phyloP scores from a whole-genome alignment of 2,329 filamentous ascomycete species.

The Sclerotiophoma versabilis region DNA sequence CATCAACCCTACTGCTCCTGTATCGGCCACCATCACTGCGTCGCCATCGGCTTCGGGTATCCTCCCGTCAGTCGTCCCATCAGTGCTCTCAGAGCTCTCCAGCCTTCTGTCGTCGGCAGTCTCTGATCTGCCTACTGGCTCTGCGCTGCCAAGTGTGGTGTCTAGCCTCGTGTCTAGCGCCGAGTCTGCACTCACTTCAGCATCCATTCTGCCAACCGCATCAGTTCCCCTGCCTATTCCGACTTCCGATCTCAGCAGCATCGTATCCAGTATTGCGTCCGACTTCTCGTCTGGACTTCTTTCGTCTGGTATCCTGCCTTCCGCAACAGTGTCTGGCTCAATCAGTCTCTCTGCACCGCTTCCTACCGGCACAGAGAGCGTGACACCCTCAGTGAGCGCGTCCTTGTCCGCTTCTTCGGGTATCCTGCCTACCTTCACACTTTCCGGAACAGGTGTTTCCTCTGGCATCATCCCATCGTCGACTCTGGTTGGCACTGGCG shows the following conservation, averaged over 20 bases:
- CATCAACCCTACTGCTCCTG: slow-evolving; percentile 19
- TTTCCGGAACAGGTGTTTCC: slow-evolving; percentile 17
- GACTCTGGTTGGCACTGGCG: slow-evolving; percentile 7
- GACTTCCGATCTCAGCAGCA: slow-evolving; percentile 18
- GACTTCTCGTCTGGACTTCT: slow-evolving; percentile 14
- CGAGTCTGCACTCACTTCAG: slow-evolving; percentile 19
- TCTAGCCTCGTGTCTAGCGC: slow-evolving; percentile 28
- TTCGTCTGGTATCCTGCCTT: slow-evolving; percentile 17
- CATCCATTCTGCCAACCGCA: slow-evolving; percentile 20
- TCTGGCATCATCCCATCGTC: slow-evolving; percentile 11
- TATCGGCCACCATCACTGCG: slow-evolving; percentile 14
- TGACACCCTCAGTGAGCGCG: slow-evolving; percentile 5
- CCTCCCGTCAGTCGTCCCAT: slow-evolving; percentile 24
- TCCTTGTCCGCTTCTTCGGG: slow-evolving; percentile 17
- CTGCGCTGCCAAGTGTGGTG: slow-evolving; percentile 26
- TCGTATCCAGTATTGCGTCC: slow-evolving; percentile 23
- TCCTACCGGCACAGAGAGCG: slow-evolving; percentile 11
- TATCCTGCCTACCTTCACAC: slow-evolving; percentile 18
- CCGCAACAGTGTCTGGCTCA: slow-evolving; percentile 14
- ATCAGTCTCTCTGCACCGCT: slow-evolving; percentile 6
- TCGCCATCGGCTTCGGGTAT: slow-evolving; percentile 23
- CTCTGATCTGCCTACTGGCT: slow-evolving; percentile 23
- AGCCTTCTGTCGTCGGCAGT: slow-evolving; percentile 29
- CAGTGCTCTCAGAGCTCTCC: slow-evolving; percentile 26
- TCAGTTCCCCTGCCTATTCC: slow-evolving; percentile 23